Evolutionary conservation across 306 rosid species (phyloP), one percentile per base, ranked within the genome.

Genomic region (Citrullus amarus): DNA sequence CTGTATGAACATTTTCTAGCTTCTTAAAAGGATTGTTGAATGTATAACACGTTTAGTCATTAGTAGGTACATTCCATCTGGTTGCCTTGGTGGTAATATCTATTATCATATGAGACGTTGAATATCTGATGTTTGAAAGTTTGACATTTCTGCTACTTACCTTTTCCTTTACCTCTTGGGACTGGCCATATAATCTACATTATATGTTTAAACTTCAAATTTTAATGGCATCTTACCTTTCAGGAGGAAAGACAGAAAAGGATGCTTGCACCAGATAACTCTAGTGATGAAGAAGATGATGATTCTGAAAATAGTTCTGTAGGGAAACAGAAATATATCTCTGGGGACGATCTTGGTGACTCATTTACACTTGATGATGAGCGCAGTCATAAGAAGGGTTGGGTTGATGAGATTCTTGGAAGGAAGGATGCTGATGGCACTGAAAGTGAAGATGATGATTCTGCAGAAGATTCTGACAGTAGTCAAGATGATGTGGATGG

Each of bases 291-390:
- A 80, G 96, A 91, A 55, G 38, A 84, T 70, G 90, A 87, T 58
- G 89, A 87, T 82, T 80, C 81, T 56, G 89, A 89, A 69, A 88
- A 80, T 69, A 62, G 86, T 51, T 86, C 88, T 32, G 80, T 85
- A 44, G 85, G 77, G 85, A 87, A 82, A 83, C 89, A 63, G 60
- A 88, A 87, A 82, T 75, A 88, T 39, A 78, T 85, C 66, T 95
- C 99, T 18, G 99, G 99, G 68, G 99, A 95, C 81, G 99, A 91
- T 84, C 97, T 95, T 61, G 98, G 92, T 4, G 97, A 95, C 86
- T 95, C 97, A 80, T 92, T 92, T 83, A 79, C 85, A 16, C 84
- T 87, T 34, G 87, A 82, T 62, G 92, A 92, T 63, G 87, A 92
- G 76, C 81, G 83, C 10, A 41, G 76, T 65, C 38, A 83, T 80